phyloP scores from a whole-genome alignment of 768 basidiomycete genomes.

The Podaxis sp. region DNA sequence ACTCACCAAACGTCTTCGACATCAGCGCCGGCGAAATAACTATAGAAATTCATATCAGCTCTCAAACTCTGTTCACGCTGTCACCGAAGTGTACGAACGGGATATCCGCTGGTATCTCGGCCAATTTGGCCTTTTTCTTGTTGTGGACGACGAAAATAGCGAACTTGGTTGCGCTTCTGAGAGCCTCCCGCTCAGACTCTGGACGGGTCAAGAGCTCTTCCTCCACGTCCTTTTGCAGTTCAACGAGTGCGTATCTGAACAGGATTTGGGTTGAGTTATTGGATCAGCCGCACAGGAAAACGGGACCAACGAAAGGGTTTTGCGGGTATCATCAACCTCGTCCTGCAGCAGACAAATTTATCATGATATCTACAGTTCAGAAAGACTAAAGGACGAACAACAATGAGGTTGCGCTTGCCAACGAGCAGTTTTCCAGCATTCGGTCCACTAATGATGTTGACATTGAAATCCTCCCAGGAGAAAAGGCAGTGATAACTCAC shows the following conservation, averaged over 20 bases:
- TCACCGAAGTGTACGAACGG: slow-evolving; percentile 44
- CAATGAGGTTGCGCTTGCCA: slow-evolving; percentile 79
- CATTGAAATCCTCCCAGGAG: slow-evolving; percentile 8
- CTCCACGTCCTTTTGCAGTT: slow-evolving; percentile 89
- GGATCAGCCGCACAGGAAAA: neutral
- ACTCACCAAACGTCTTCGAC: slow-evolving; percentile 71
- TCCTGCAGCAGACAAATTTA: slow-evolving; percentile 46
- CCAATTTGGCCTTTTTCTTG: slow-evolving; percentile 87
- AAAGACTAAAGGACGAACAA: slow-evolving; percentile 48
- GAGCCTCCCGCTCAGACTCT: slow-evolving; percentile 70
- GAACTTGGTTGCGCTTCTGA: slow-evolving; percentile 70
- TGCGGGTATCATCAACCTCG: slow-evolving; percentile 86
- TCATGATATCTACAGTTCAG: neutral
- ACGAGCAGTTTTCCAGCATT: slow-evolving; percentile 69
- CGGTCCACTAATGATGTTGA: slow-evolving; percentile 46
- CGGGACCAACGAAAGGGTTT: slow-evolving; percentile 72
- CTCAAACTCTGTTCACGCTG: neutral
- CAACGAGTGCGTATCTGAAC: slow-evolving; percentile 81
- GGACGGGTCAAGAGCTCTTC: slow-evolving; percentile 61
- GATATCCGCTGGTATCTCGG: slow-evolving; percentile 62
- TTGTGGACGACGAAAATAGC: slow-evolving; percentile 95
- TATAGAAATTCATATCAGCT: slow-evolving; percentile 21
- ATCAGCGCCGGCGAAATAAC: slow-evolving; percentile 83
- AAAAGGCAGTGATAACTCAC: slow-evolving; percentile 41
- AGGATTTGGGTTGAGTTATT: neutral